Evolutionary conservation across 495 filamentous ascomycete genomes (phyloP).

Genomic region (Hypoxylon rickii): DNA sequence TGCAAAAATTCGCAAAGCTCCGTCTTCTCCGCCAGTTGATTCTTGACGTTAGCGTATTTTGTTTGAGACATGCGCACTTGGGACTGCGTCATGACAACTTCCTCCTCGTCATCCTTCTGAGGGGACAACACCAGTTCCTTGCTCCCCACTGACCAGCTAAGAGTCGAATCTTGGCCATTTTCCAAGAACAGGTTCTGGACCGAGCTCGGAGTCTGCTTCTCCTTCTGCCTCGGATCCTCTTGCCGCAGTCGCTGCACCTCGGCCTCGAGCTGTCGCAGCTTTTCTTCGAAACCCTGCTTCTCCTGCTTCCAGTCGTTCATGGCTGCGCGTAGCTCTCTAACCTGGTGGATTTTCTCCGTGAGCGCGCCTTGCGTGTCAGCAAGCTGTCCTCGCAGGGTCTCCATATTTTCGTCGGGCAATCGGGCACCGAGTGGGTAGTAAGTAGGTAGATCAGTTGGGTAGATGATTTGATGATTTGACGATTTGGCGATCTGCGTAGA

Average conservation of each 20-base stretch:
- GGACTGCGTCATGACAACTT: constrained; percentile 19
- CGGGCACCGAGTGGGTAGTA: neutral
- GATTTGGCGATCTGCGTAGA: neutral
- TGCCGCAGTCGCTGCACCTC: constrained; percentile 20
- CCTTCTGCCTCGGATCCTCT: neutral
- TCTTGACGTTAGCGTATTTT: constrained; percentile 9
- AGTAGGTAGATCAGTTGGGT: neutral
- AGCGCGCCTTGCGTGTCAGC: constrained; percentile 35
- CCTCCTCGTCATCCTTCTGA: constrained; percentile 12
- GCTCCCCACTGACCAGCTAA: no score
- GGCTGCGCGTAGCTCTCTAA: constrained; percentile 23
- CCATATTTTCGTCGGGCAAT: constrained; percentile 17
- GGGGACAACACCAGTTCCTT: no score
- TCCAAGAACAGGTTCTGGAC: no score
- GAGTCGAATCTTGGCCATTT: no score
- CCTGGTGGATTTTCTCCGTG: constrained; percentile 23
- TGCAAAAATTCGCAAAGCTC: constrained; percentile 21
- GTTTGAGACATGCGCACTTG: constrained; percentile 21
- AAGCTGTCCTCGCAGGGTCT: constrained; percentile 34
- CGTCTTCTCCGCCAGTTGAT: constrained; percentile 26
- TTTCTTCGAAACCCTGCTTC: constrained; percentile 19
- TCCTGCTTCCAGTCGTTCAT: constrained; percentile 23
- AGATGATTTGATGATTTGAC: constrained; percentile 7
- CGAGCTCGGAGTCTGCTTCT: neutral
- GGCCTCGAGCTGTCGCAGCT: constrained; percentile 21